Percentiles rank a stretch among this genome's conserved stretches.
phyloP scores from a whole-genome alignment of 2,329 filamentous ascomycete species.

The Ambrosiella cleistominuta region DNA sequence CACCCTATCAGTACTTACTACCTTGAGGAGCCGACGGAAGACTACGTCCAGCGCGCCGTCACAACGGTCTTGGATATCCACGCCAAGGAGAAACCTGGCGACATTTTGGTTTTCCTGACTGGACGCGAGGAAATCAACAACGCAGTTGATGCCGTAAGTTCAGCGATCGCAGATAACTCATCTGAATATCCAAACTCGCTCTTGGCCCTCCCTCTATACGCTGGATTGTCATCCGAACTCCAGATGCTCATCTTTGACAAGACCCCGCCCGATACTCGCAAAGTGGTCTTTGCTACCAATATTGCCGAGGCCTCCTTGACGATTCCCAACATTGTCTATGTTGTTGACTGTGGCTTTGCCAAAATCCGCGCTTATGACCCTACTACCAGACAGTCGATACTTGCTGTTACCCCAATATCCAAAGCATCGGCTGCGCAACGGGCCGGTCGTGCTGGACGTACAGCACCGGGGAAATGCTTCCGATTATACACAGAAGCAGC shows the following conservation, averaged over 20 bases:
- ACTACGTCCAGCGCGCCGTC: slow-evolving; percentile 73
- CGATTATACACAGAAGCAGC: slow-evolving; percentile 70
- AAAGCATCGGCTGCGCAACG: slow-evolving; percentile 87
- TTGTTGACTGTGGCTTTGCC: slow-evolving; percentile 79
- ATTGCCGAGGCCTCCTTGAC: slow-evolving; percentile 94
- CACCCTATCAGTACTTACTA: slow-evolving; percentile 82
- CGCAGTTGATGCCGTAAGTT: slow-evolving; percentile 12
- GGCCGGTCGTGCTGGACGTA: slow-evolving; percentile 76
- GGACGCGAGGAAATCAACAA: slow-evolving; percentile 81
- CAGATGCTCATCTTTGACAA: slow-evolving; percentile 92
- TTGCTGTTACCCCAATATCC: slow-evolving; percentile 67
- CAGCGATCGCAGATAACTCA: slow-evolving; percentile 27
- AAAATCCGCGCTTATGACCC: slow-evolving; percentile 81
- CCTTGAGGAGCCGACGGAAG: slow-evolving; percentile 56
- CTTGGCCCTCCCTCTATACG: slow-evolving; percentile 60
- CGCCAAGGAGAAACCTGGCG: slow-evolving; percentile 58
- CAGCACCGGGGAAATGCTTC: slow-evolving; percentile 83
- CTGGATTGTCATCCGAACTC: slow-evolving; percentile 73
- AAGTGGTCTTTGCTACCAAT: slow-evolving; percentile 86
- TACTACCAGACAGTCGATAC: slow-evolving; percentile 65
- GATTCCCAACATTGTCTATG: slow-evolving; percentile 79
- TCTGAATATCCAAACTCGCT: neutral
- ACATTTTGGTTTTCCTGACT: slow-evolving; percentile 81
- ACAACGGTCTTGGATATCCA: slow-evolving; percentile 81
- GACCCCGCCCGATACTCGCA: slow-evolving; percentile 62